Evolutionary conservation across 2,329 filamentous ascomycete species (phyloP), one percentile per base, ranked within the genome.

Genomic region (Penicillium sp.): DNA sequence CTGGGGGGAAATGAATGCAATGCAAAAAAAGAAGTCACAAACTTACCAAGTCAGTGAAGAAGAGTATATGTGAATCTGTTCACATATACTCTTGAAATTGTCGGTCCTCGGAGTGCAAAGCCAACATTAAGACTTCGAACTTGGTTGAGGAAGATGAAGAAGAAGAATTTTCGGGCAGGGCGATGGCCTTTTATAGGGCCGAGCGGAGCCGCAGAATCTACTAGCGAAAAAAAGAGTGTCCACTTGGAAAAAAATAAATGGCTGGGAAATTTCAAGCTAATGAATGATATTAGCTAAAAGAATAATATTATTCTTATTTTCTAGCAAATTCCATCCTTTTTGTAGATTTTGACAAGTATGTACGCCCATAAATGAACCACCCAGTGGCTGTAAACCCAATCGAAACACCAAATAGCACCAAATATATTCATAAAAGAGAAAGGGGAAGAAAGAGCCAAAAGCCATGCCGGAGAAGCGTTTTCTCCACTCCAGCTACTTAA

Each of bases 181-280:
- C 58, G 50, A 47, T 22, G 53, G 57, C 57, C 44, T 67, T 70
- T 73, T 70, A 71, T 69, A 71, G 62, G 50, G 65, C 59, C 54
- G 59, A 57, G 60, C 63, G 56, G 64, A 66, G 69, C 69, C 70
- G 67, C 69, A 70, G 55, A 22, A 22, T 22, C 54, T 68, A 69
- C 66, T 68, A 68, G 68, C 62, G 58, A 57, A 44, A 50, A 61
- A 54, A 55, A 42, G 53, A 41, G 31, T 37, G 52, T 47, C 55
- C 59, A 53, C 50, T 48, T 26, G 14, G 42, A 17, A 38, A 47
- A 36, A 31, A 53, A 28, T 28, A 48, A 25, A 26, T 47, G 28
- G 33, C 33, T 36, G 31, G 26, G 33, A 31, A 31, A 37, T 44
- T 50, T 2, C 7, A 37, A 35, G 19, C 31, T 31, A 31, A 35